Evolutionary conservation across 1,284 basidiomycete genomes (phyloP), one percentile per base, ranked within the genome.

Genomic region (Tilletiopsis washingtonensis): DNA sequence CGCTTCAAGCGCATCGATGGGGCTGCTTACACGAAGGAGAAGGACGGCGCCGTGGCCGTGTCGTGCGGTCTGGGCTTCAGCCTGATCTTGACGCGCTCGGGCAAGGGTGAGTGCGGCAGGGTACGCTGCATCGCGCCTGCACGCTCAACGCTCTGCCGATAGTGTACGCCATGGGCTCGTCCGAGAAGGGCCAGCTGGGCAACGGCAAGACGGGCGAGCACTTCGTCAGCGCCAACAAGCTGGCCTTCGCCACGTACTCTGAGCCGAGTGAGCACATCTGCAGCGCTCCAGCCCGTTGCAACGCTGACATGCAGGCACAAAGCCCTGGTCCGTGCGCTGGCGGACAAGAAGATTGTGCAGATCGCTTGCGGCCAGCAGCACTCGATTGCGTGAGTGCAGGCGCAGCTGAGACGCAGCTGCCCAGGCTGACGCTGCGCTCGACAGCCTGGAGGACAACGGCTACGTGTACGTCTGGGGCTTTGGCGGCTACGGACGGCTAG

Each of bases 171-270:
- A 84, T 88, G 58, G 91, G 91, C 29, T 90, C 86, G 48, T 86
- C 83, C n/a, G 89, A 94, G 74, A 84, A 88, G 59, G 91, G 91
- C 1, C 89, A 94, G 62, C 78, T 96, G 0, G 91, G 90, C 1
- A 91, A 90, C 64, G 91, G 91, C 14, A 81, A 82, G 50, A 90
- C 88, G 0, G 88, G 90, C 17, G 88, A 91, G 74, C 81, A 88
- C 37, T 85, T 93, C 54, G 82, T 84, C 5, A 84, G 84, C 2
- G 86, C 83, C 32, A 87, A 87, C 59, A 88, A 88, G 71, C 81
- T 83, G 0, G 83, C 81, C 9, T 93, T 81, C 64, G 88, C 90
- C 70, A 80, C 86, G n/a, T 83, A 87, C 64, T 75, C 78, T 17
- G 80, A 83, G 12, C 86, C 89, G 21, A 76, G 86, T 88, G 59